Conservation (phyloP, 495 filamentous ascomycete genomes). For the Venustampulla echinocandica region DNA sequence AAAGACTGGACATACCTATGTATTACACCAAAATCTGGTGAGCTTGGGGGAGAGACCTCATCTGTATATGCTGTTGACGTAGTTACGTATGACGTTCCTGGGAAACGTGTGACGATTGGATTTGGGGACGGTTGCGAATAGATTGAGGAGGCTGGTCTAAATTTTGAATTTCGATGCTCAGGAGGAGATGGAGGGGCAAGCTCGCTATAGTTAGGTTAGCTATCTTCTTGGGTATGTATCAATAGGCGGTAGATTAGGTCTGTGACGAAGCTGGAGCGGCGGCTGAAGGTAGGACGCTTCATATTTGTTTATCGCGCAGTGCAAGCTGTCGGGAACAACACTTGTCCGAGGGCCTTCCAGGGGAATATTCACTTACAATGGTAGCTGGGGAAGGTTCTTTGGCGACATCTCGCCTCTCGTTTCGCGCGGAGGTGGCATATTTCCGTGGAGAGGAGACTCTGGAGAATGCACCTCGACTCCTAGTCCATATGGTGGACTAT, state of each 20-base stretch:
- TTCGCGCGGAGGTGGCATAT: conserved; percentile 5
- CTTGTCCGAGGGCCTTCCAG: neutral
- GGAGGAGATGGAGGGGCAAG: conserved; percentile 5
- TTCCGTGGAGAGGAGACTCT: conserved; percentile 2
- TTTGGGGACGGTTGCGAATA: conserved; percentile 18
- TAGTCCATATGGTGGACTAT: neutral
- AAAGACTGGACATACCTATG: conserved; percentile 16
- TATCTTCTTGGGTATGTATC: neutral
- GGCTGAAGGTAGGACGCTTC: conserved; percentile 8
- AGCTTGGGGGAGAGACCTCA: conserved; percentile 24
- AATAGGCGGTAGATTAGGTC: neutral
- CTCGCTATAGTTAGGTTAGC: conserved; percentile 10
- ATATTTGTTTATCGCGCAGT: conserved; percentile 2
- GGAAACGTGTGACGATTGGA: conserved; percentile 8
- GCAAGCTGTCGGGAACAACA: neutral
- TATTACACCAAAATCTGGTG: conserved; percentile 15
- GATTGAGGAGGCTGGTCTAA: conserved; percentile 21
- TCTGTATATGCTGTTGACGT: conserved; percentile 9
- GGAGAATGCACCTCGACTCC: conserved; percentile 7
- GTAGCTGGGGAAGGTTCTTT: conserved; percentile 10
- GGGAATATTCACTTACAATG: conserved; percentile 15
- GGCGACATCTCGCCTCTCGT: conserved; percentile 8
- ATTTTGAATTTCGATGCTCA: conserved; percentile 10
- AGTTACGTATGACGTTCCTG: conserved; percentile 4
- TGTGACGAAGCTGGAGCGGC: conserved; percentile 1